Conservation (phyloP, 2,329 filamentous ascomycete species). For the Trichoderma semiorbis region DNA sequence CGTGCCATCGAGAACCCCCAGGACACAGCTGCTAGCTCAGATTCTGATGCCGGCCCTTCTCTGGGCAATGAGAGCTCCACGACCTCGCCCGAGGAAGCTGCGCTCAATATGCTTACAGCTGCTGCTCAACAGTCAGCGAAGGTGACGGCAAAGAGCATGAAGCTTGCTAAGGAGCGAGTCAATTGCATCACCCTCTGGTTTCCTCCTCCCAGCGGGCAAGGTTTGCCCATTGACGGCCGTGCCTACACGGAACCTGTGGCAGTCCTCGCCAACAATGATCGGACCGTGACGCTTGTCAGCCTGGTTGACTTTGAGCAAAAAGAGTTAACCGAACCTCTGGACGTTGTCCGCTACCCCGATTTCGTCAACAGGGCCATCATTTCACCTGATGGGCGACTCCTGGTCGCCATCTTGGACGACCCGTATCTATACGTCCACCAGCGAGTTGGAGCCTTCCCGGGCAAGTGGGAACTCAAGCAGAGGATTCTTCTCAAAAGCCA, state of each 20-base stretch:
- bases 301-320: slow-evolving; percentile 56
- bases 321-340: slow-evolving; percentile 54
- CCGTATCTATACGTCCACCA: slow-evolving; percentile 81
- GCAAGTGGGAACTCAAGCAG: slow-evolving; percentile 49
- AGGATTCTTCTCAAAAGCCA: slow-evolving; percentile 58
- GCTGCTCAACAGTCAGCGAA: slow-evolving; percentile 34
- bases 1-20: slow-evolving; percentile 21
- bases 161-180: slow-evolving; percentile 58
- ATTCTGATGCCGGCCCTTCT: slow-evolving; percentile 22
- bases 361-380: slow-evolving; percentile 93
- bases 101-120: slow-evolving; percentile 7
- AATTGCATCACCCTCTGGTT: slow-evolving; percentile 66
- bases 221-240: slow-evolving; percentile 7
- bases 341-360: slow-evolving; percentile 71
- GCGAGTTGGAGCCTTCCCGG: slow-evolving; percentile 37
- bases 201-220: slow-evolving; percentile 38
- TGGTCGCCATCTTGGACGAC: slow-evolving; percentile 84
- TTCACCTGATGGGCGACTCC: slow-evolving; percentile 77
- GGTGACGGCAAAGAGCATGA: slow-evolving; percentile 49
- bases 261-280: slow-evolving; percentile 86
- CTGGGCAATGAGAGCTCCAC: not conserved
- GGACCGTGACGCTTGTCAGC: slow-evolving; percentile 79
- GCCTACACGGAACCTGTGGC: slow-evolving; percentile 57
- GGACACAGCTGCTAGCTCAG: slow-evolving; percentile 31
- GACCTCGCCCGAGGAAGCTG: slow-evolving; percentile 5